Evolutionary conservation across 2,329 filamentous ascomycete genomes (phyloP).

Genomic region (Talaromyces sp.): DNA sequence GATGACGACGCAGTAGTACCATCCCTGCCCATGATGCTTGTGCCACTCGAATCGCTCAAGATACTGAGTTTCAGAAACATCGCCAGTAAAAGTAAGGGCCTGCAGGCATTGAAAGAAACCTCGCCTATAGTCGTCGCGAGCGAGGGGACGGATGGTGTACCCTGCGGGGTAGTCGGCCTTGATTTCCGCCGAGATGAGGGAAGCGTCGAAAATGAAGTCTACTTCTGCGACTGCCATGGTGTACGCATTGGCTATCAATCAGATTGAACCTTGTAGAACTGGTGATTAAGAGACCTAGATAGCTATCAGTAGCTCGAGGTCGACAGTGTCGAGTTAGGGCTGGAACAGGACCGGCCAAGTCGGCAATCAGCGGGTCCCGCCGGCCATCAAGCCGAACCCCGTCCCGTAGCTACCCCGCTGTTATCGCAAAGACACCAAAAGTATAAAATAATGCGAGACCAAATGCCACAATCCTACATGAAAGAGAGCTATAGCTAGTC

Average conservation of each 20-base stretch:
- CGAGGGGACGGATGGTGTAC: slow-evolving; percentile 18
- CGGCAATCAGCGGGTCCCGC: neutral
- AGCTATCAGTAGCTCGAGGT: neutral
- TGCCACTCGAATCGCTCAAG: slow-evolving; percentile 17
- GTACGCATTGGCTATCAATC: neutral
- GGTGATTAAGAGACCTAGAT: neutral
- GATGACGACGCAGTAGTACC: slow-evolving; percentile 19
- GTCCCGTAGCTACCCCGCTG: neutral
- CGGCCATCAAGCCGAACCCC: neutral
- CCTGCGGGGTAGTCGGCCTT: slow-evolving; percentile 11
- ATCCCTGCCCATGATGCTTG: slow-evolving; percentile 12
- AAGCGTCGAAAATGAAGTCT: slow-evolving; percentile 12
- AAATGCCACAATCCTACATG: no score
- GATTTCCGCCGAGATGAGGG: slow-evolving; percentile 15
- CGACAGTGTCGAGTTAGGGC: neutral
- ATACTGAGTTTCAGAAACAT: slow-evolving; percentile 10
- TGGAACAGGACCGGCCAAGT: neutral
- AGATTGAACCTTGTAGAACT: neutral
- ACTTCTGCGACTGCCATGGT: neutral
- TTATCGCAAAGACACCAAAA: neutral
- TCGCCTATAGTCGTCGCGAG: slow-evolving; percentile 16
- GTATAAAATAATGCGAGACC: neutral
- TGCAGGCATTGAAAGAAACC: slow-evolving; percentile 18
- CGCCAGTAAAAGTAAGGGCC: slow-evolving; percentile 14
- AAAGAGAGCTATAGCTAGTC: no score